phyloP scores from a whole-genome alignment of 306 rosid species.

The Ceratonia siliqua region DNA sequence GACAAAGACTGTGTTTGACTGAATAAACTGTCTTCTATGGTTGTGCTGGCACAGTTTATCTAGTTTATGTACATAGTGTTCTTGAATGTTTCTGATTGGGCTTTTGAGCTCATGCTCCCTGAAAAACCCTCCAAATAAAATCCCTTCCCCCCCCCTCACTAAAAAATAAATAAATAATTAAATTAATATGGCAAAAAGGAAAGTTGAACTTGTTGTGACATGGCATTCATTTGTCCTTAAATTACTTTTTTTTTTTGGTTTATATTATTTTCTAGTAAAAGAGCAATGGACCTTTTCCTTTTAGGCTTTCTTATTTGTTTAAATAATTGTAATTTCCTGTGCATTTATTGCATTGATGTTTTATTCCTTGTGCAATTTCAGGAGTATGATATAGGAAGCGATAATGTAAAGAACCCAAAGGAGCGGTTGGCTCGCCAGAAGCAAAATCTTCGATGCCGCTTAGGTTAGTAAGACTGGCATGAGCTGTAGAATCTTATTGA shows the following conservation, averaged over 20 bases:
- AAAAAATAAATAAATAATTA: too few species aligned
- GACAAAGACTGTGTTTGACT: too few species aligned
- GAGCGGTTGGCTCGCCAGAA: conserved; percentile 94
- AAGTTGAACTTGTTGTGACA: not conserved
- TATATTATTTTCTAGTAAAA: not conserved
- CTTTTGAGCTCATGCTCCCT: too few species aligned
- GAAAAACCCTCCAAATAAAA: too few species aligned
- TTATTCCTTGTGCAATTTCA: conserved; percentile 45
- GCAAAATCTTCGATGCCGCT: conserved; percentile 86
- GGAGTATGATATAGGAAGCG: conserved; percentile 86
- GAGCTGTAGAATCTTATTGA: conserved; percentile 7
- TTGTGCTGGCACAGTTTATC: too few species aligned
- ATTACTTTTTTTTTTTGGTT: not conserved
- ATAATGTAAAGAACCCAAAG: conserved; percentile 72
- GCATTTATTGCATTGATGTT: not conserved
- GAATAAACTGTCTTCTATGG: too few species aligned
- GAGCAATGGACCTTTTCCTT: not conserved
- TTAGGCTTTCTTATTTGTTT: not conserved
- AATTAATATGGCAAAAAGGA: not conserved
- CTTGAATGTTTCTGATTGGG: too few species aligned
- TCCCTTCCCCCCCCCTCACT: too few species aligned
- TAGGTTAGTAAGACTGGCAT: conserved; percentile 55
- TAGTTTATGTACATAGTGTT: too few species aligned
- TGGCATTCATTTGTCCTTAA: not conserved
- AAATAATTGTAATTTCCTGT: conserved; percentile 1